Evolutionary conservation across 768 basidiomycete species (phyloP), one percentile per base, ranked within the genome.

Genomic region (Auriscalpium orientale): DNA sequence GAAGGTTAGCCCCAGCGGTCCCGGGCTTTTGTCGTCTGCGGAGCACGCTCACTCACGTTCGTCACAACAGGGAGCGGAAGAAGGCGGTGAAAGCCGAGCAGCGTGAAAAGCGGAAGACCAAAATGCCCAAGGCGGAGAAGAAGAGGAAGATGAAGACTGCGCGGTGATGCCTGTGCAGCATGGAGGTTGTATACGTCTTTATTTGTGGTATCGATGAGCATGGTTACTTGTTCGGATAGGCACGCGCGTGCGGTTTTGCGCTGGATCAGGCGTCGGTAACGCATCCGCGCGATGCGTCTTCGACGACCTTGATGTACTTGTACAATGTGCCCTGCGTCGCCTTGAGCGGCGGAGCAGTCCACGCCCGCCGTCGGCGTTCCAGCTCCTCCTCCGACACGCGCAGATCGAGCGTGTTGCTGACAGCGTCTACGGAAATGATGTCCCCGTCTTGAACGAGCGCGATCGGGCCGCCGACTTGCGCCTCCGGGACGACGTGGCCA

Each of bases 121-220:
- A 98, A 75, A 92, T 98, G 78, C 90, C 95, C 47, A 98, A 98
- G 68, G 84, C 87, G 44, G 92, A 95, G 72, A 98, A 98, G 77
- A 91, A 91, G 74, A 80, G 83, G 44, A 81, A 80, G 60, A 79
- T 98, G 63, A 97, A 91, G 62, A 66, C 67, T 47, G 71, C 64
- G 56, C 64, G 65, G 18, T 60, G 66, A 33, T 48, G 28, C n/a
- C 22, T 28, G 22, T 28, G 28, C 28, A 16, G 11, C 16, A 51
- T 34, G 22, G 36, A 28, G 16, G 1, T n/a, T 12, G 21, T 15
- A 33, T 18, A 7, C n/a, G n/a, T 49, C 15, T 49, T 49, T 8
- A 34, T 18, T 18, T 51, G 36, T 37, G 46, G 49, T 38, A 44
- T 36, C 56, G 47, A 54, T 43, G 12, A 48, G 4, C 44, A 35